These are phyloP conservation scores for Picochlorum sp. DNA, from an alignment of 139 green algal genomes.

Conservation along the genomic window DNA sequence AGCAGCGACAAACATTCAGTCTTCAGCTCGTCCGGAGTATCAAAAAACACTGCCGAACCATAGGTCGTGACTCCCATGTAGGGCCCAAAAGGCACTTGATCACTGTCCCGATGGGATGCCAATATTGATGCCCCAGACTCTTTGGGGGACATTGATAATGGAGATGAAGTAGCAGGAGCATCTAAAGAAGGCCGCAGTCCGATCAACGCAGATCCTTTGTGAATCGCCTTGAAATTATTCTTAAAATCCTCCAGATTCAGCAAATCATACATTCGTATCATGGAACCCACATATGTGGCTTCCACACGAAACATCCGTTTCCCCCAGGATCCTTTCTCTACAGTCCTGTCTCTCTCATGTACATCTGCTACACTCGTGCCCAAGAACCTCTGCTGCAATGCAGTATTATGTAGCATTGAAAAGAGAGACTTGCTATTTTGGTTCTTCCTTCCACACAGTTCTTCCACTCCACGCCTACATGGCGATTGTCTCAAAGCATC, in stretches of 20 bases:
- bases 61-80: conserved; percentile 48
- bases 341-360: too few relatives aligned
- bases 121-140: too few relatives aligned
- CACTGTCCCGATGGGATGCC: conserved; percentile 11
- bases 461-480: too few relatives aligned
- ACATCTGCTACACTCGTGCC: too few relatives aligned
- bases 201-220: conserved; percentile 29
- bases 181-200: background rate
- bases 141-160: too few relatives aligned
- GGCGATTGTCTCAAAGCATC: too few relatives aligned
- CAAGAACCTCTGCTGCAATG: too few relatives aligned
- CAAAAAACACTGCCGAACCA: conserved; percentile 54
- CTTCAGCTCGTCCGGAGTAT: conserved; percentile 16
- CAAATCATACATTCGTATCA: conserved; percentile 9
- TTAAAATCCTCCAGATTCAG: conserved; percentile 15
- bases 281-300: conserved; percentile 9
- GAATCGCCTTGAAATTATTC: conserved; percentile 19
- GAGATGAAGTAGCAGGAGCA: too few relatives aligned
- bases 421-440: too few relatives aligned
- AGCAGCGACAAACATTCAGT: conserved; percentile 10
- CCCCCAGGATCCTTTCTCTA: too few relatives aligned
- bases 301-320: background rate
- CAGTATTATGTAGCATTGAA: too few relatives aligned
- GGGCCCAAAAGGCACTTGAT: conserved; percentile 22
- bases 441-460: too few relatives aligned